Base-by-base conservation (phyloP, 2,329 filamentous ascomycete species). In the Sporothrix schenckii region DNA sequence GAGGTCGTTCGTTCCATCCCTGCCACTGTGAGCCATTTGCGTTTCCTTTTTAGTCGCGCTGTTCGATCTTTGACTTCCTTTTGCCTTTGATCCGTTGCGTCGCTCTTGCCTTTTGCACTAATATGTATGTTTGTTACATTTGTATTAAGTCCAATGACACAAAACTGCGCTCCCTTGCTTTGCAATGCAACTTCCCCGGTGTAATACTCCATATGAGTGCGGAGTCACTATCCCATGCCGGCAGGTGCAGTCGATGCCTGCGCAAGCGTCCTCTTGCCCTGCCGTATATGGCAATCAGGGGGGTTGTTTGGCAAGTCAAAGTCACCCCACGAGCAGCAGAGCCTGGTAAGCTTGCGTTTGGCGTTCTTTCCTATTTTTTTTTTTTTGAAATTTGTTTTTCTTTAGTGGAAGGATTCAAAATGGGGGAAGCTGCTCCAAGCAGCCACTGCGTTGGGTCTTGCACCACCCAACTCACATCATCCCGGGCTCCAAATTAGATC, bases 301-400 rank as follows among this genome's bases (percentile, higher is more conserved):
- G 47, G 63, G 16, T 10, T 34, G 27, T 52, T 50, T 39, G 47
- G 27, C 63, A 39, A 34, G 47, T 16, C 50, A 54, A 34, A 44
- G 50, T 27, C 63, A 66, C 44, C 65, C 63, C 65, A 67, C 65
- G 50, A 67, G 44, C n/a, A 66, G 19, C 24, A 41, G 41, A 11
- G 44, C 13, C 41, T 30, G 27, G 16, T 19, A 61, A 24, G 56
- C 21, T 60, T 60, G 56, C 21, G 56, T 16, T 34, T 27, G 58
- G 21, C 39, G 39, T 16, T 24, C 19, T 47, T 44, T 47, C 39
- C 6, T 19, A 19, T 53, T 30, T 5, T 30, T 30, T 2, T 30
- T 30, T 30, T 30, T 41, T 53, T 66, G 63, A 30, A 53, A 39
- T 19, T 24, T 19, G 27, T 30, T 27, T 24, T 66, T 53, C 2